Percentiles rank a stretch among this genome's conserved stretches.
phyloP scores from a whole-genome alignment of 208 protist species.

The Borovskyia barvae region DNA sequence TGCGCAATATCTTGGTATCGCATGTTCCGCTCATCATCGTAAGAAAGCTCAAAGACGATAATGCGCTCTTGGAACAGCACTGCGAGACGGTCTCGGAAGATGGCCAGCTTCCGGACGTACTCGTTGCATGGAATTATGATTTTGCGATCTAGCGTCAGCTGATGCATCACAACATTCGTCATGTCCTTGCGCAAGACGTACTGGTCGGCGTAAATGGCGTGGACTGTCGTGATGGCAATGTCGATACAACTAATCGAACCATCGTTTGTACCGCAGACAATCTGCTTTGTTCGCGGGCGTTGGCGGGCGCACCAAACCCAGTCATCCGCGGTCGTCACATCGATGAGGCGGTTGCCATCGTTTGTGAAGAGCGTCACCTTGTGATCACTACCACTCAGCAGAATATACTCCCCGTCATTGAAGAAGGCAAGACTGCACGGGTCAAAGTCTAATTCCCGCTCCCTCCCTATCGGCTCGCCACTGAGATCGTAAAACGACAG shows the following conservation, averaged over 20 bases:
- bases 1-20: constrained; percentile 90
- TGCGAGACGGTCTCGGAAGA: constrained; percentile 93
- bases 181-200: constrained; percentile 96
- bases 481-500: constrained; percentile 95
- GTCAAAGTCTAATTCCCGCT: constrained; percentile 91
- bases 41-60: constrained; percentile 93
- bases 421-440: constrained; percentile 93
- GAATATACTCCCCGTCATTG: constrained; percentile 91
- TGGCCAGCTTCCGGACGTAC: constrained; percentile 94
- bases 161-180: constrained; percentile 95
- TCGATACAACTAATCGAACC: constrained; percentile 89
- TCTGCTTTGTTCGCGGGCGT: constrained; percentile 74
- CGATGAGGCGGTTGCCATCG: constrained; percentile 85
- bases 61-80: constrained; percentile 93
- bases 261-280: constrained; percentile 90
- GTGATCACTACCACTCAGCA: constrained; percentile 91
- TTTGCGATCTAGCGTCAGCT: constrained; percentile 84
- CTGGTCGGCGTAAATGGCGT: constrained; percentile 94
- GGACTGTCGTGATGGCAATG: constrained; percentile 86
- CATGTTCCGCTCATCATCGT: constrained; percentile 88
- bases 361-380: constrained; percentile 90
- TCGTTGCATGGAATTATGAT: constrained; percentile 93
- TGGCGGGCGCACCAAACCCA: constrained; percentile 86
- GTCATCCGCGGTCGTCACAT: constrained; percentile 64
- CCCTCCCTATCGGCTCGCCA: constrained; percentile 63